Percentiles rank a stretch among this genome's conserved stretches.
phyloP scores from a whole-genome alignment of 2,329 filamentous ascomycete genomes.

The Karstenula rhodostoma region DNA sequence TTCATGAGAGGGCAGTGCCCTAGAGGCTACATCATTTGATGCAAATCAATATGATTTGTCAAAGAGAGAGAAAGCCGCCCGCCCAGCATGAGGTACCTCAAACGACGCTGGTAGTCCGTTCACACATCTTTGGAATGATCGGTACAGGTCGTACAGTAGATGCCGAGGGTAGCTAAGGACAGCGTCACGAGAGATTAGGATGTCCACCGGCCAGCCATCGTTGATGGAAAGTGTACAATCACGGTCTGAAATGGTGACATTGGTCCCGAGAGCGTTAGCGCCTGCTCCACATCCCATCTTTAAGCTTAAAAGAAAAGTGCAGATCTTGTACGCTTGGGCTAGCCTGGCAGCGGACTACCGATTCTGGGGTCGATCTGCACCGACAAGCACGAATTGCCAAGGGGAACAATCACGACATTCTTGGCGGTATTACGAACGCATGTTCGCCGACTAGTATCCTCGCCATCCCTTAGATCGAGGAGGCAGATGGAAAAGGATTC shows the following conservation, averaged over 20 bases:
- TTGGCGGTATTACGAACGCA: constrained; percentile 33
- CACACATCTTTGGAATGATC: neutral
- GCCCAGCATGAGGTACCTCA: neutral
- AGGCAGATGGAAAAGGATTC: neutral
- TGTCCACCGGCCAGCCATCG: neutral
- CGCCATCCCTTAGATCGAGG: neutral
- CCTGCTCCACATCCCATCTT: neutral
- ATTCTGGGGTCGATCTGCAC: constrained; percentile 28
- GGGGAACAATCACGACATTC: constrained; percentile 34
- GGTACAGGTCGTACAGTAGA: neutral
- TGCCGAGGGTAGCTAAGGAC: neutral
- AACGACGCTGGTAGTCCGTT: neutral
- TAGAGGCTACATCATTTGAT: neutral
- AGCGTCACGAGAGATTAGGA: neutral
- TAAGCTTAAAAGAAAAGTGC: constrained; percentile 21
- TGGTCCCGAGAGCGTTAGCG: neutral
- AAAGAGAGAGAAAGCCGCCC: neutral
- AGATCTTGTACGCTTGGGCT: constrained; percentile 14
- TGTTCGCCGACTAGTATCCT: constrained; percentile 21
- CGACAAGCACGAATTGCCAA: constrained; percentile 30
- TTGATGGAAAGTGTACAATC: neutral
- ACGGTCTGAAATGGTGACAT: constrained; percentile 7
- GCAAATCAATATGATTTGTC: neutral
- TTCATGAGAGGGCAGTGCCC: neutral
- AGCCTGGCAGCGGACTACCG: constrained; percentile 18